A percentile compares a stretch with the other conserved stretches of the same genome.
Evolutionary conservation across 2,329 filamentous ascomycete species (phyloP).

Genomic region (Nothomitra cinnamomea): DNA sequence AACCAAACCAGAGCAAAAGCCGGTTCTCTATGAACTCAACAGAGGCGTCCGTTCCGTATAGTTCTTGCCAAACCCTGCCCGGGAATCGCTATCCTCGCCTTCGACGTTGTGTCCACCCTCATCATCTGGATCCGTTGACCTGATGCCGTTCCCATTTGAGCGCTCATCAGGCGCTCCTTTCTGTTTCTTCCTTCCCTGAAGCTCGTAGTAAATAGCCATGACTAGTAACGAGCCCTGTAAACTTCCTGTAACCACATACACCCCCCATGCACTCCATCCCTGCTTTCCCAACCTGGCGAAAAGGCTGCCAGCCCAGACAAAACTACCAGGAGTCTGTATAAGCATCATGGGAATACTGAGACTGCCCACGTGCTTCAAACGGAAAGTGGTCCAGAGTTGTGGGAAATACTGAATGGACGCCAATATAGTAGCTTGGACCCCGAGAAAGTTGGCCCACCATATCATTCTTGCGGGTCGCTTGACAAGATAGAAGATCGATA

Average conservation of each 20-base stretch:
- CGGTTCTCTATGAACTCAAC: neutral
- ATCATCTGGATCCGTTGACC: neutral
- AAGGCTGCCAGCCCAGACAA: conserved; percentile 76
- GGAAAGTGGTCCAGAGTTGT: conserved; percentile 85
- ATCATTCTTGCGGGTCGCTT: conserved; percentile 47
- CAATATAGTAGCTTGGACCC: conserved; percentile 59
- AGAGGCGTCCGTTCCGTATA: neutral
- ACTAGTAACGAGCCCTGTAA: conserved; percentile 67
- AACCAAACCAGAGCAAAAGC: neutral
- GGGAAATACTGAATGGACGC: conserved; percentile 85
- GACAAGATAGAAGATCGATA: conserved; percentile 51
- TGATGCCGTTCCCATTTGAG: neutral
- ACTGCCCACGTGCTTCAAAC: conserved; percentile 70
- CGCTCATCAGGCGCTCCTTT: neutral
- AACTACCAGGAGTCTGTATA: conserved; percentile 86
- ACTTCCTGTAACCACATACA: conserved; percentile 70
- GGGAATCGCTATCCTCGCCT: neutral
- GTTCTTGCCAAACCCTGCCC: neutral
- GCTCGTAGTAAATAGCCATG: conserved; percentile 67
- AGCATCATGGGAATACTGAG: conserved; percentile 96
- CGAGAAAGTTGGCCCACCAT: conserved; percentile 71
- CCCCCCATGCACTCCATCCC: conserved; percentile 92
- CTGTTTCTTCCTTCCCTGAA: conserved; percentile 20
- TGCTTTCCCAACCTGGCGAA: conserved; percentile 59
- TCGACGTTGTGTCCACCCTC: conserved; percentile 2